Base-by-base conservation (phyloP, 768 basidiomycete species). In the Ramaria sp. region DNA sequence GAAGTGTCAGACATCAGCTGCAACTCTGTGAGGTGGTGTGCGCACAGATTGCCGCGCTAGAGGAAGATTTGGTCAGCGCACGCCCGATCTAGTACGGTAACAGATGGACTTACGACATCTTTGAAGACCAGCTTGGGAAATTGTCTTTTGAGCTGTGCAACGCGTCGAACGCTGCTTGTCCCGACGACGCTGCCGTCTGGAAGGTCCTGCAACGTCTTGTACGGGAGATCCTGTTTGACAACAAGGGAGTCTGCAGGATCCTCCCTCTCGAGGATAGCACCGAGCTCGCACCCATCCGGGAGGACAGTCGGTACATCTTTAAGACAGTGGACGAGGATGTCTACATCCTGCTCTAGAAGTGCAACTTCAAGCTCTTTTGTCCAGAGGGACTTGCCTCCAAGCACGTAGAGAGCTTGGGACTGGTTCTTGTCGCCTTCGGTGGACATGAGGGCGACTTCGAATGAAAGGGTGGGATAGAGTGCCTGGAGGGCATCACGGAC, bases 351-450 rank as follows among this genome's bases (percentile, higher is more conserved):
- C 45, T 83, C 76, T 54, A 81, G 76, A 59, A 99, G 73, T 45
- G 83, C 84, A 19, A 88, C 86, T 67, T 99, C 96, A 54, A 99
- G 82, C 63, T 97, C 95, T 63, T 91, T 89, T 38, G 96, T 99
- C 96, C 96, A 99, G 30, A 97, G 70, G 0, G 88, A 79, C 67
- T 91, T 91, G n/a, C 90, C 91, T 39, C 92, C 92, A 15, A 96
- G 72, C 9, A 93, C 76, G 70, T 94, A 94, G 17, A 96, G 75
- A 2, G 81, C 78, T 61, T 91, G 86, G 1, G 85, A 82, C 70
- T 94, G 91, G 65, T 96, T 93, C 65, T 88, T 87, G 72, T 98
- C 95, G 3, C 75, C 95, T 65, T 72, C 82, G 2, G 84, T 91
- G 20, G 80, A 85, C 76, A 83, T 84, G 68, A 78, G 80, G 34